Percentiles rank a stretch among this genome's conserved stretches.
Conservation (phyloP, 1,284 basidiomycete species). For the Pseudozyma flocculosa region DNA sequence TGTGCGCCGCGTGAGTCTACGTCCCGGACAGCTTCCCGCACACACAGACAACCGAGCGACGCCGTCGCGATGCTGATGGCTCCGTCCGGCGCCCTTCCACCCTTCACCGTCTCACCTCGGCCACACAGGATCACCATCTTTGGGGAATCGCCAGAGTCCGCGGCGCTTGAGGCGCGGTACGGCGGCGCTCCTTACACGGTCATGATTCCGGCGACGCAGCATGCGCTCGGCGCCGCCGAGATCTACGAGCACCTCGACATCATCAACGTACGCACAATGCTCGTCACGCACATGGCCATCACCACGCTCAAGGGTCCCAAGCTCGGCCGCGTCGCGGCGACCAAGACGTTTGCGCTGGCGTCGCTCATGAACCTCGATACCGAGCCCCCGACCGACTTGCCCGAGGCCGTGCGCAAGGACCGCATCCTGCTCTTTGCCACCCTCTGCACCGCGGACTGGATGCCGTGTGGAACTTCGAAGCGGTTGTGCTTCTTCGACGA, state of each 20-base stretch:
- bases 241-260: slow-evolving; percentile 43
- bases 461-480: slow-evolving; percentile 31
- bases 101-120: too few species aligned
- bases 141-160: slow-evolving; percentile 21
- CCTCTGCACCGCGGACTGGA: slow-evolving; percentile 39
- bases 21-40: slow-evolving; percentile 2
- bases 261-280: slow-evolving; percentile 36
- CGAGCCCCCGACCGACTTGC: slow-evolving; percentile 37
- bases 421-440: slow-evolving; percentile 39
- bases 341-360: slow-evolving; percentile 36
- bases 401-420: slow-evolving; percentile 27
- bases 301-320: slow-evolving; percentile 30
- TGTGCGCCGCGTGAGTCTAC: slow-evolving; percentile 21
- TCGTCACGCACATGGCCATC: slow-evolving; percentile 20
- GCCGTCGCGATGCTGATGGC: too few species aligned
- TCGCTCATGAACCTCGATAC: slow-evolving; percentile 40
- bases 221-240: slow-evolving; percentile 38
- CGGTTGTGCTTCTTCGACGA: slow-evolving; percentile 2
- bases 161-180: slow-evolving; percentile 11
- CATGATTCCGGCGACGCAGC: slow-evolving; percentile 35
- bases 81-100: too few species aligned
- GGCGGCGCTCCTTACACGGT: slow-evolving; percentile 22
- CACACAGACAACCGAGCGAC: background rate
- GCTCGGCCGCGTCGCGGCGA: slow-evolving; percentile 27
- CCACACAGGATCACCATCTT: too few species aligned